Base-by-base conservation (phyloP, 1,139 yeast genomes). In the Eremothecium gossypii region DNA sequence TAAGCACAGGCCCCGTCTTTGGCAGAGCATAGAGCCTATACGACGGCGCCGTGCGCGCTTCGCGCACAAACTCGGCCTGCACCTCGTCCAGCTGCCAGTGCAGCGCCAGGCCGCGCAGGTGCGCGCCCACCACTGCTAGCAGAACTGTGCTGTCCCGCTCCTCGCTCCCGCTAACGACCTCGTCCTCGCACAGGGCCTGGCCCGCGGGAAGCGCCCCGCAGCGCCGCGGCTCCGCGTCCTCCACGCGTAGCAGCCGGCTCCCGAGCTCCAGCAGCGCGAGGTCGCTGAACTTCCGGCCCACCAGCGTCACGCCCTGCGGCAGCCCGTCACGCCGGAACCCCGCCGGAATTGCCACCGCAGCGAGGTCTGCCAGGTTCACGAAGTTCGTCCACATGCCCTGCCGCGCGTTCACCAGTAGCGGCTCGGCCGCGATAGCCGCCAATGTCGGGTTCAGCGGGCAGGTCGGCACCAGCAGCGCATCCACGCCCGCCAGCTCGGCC, bases 361-460 rank as follows among this genome's bases (percentile, higher is more conserved):
- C 81, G 70, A 89, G 67, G 59, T 91, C 97, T 8, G 96, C 95
- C 61, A 91, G 73, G 61, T 91, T 91, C 54, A 85, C 96, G 63
- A 91, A 91, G 66, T 91, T 91, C 30, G 97, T 91, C 77, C 94
- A 91, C 17, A 96, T 86, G 30, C 98, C 98, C 66, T 91, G 98
- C 53, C 70, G 71, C 7, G 96, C 84, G 67, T 91, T 91, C 54
- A 84, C 74, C 41, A 70, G 64, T 31, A 91, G 68, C n/a, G 97
- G 97, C 58, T 89, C 96, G 3, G 69, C 66, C 44, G 69, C 76
- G 31, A 91, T 75, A 44, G 82, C 77, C 37, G 70, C 77, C 43
- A 87, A 76, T 6, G 87, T 75, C 39, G 97, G 97, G 56, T 83
- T 86, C 55, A 89, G 70, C 7, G 97, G 97, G 52, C 95, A 86